Evolutionary conservation across 495 filamentous ascomycete species (phyloP).

Genomic region (Bombardia bombarda): DNA sequence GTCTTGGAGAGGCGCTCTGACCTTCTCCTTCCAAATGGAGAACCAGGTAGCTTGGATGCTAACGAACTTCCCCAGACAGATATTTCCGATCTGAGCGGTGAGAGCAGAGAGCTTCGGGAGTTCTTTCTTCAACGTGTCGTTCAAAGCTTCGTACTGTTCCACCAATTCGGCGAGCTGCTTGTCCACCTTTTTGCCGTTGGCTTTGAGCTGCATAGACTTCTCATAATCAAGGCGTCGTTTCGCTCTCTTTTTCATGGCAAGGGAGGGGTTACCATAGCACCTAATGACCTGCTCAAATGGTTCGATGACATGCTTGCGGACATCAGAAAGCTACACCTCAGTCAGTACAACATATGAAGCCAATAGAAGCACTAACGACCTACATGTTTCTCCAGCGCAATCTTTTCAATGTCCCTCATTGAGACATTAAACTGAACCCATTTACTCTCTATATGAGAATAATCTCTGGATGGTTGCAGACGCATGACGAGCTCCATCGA

Average conservation of each 20-base stretch:
- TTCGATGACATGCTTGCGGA: conserved; percentile 76
- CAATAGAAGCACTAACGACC: conserved; percentile 28
- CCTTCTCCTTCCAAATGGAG: conserved; percentile 67
- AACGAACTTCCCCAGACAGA: conserved; percentile 72
- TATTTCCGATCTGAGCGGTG: conserved; percentile 71
- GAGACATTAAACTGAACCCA: conserved; percentile 80
- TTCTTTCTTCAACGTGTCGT: conserved; percentile 86
- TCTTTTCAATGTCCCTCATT: conserved; percentile 70
- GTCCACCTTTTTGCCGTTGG: conserved; percentile 63
- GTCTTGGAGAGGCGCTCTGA: conserved; percentile 63
- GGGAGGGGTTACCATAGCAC: conserved; percentile 70
- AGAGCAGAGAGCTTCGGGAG: conserved; percentile 75
- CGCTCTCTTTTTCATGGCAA: conserved; percentile 83
- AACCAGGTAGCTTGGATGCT: conserved; percentile 76
- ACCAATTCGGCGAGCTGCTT: conserved; percentile 75
- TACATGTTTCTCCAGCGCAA: conserved; percentile 79
- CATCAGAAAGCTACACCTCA: conserved; percentile 51
- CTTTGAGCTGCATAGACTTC: conserved; percentile 51
- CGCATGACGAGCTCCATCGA: conserved; percentile 62
- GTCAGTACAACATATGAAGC: conserved; percentile 4
- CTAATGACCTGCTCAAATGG: conserved; percentile 77
- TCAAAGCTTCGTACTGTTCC: conserved; percentile 81
- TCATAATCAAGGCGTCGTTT: conserved; percentile 87
- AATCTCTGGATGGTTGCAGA: conserved; percentile 44
- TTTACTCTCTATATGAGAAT: conserved; percentile 80